phyloP scores from a whole-genome alignment of 2,329 filamentous ascomycete species.

The Aphanocladium album region DNA sequence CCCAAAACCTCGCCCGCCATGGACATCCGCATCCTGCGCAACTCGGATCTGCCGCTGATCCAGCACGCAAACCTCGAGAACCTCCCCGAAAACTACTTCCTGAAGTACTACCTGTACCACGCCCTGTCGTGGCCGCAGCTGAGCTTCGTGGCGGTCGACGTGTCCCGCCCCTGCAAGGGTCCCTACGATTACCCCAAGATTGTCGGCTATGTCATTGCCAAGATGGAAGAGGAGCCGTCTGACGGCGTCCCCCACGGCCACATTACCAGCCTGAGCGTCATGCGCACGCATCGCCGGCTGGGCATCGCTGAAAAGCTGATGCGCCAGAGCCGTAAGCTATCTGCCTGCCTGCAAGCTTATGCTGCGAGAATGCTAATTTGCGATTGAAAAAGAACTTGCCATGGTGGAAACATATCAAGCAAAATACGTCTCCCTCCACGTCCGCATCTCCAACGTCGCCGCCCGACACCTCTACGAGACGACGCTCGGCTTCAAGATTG shows the following conservation, averaged over 20 bases:
- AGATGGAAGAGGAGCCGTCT: slow-evolving; percentile 97
- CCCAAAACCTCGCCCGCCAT: slow-evolving; percentile 48
- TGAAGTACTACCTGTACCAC: slow-evolving; percentile 99
- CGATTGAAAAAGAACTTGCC: slow-evolving; percentile 46
- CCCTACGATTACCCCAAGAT: slow-evolving; percentile 93
- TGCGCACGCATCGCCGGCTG: slow-evolving; percentile 87
- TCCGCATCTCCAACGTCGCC: slow-evolving; percentile 87
- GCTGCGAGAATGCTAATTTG: background rate
- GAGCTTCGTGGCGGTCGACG: slow-evolving; percentile 92
- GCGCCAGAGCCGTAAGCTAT: slow-evolving; percentile 89
- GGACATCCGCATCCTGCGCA: slow-evolving; percentile 84
- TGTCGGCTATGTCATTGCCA: slow-evolving; percentile 97
- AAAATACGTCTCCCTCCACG: slow-evolving; percentile 91
- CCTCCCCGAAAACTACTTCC: slow-evolving; percentile 98
- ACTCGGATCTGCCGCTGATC: slow-evolving; percentile 82
- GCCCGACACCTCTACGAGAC: slow-evolving; percentile 90
- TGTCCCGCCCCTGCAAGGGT: slow-evolving; percentile 69
- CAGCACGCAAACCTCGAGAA: slow-evolving; percentile 99
- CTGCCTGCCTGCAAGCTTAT: too few relatives aligned
- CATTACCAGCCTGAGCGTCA: slow-evolving; percentile 91
- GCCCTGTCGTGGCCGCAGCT: slow-evolving; percentile 97
- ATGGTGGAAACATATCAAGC: slow-evolving; percentile 95
- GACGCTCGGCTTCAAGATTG: slow-evolving; percentile 82
- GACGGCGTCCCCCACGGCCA: slow-evolving; percentile 92
- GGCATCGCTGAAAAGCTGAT: slow-evolving; percentile 97